phyloP scores from a whole-genome alignment of 495 filamentous ascomycete species.

The Penicillium arizonense region DNA sequence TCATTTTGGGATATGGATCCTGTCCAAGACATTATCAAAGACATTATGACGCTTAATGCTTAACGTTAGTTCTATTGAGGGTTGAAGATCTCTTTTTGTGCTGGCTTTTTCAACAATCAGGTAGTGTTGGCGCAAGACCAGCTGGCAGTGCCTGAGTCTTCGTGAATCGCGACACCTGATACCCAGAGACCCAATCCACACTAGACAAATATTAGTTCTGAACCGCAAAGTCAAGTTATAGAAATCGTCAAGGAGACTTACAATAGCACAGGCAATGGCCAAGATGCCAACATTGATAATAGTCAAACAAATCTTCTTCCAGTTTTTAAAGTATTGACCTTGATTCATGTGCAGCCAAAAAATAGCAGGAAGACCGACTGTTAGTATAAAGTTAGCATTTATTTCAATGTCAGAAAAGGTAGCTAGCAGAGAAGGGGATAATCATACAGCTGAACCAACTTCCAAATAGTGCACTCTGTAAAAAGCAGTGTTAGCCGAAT shows the following conservation, averaged over 20 bases:
- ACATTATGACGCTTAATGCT: too few species aligned
- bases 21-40: too few species aligned
- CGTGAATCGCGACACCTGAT: constrained; percentile 36
- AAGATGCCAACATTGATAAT: constrained; percentile 33
- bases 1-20: neutral
- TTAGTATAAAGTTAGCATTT: constrained; percentile 1
- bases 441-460: constrained; percentile 42
- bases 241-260: constrained; percentile 14
- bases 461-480: constrained; percentile 37
- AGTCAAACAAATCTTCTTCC: constrained; percentile 31
- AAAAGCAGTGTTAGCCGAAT: too few species aligned
- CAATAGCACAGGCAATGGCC: constrained; percentile 33
- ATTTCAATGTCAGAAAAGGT: neutral
- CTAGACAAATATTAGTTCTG: constrained; percentile 15
- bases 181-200: constrained; percentile 42
- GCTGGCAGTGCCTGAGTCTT: constrained; percentile 21
- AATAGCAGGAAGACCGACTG: constrained; percentile 37
- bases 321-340: constrained; percentile 28
- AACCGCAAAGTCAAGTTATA: neutral
- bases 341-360: constrained; percentile 44
- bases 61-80: too few species aligned
- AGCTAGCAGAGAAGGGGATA: neutral
- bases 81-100: too few species aligned
- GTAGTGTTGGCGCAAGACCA: constrained; percentile 42
- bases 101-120: constrained; percentile 1